Evolutionary conservation across 1,284 basidiomycete genomes (phyloP), one percentile per base, ranked within the genome.

Genomic region (Pisolithus thermaeus): DNA sequence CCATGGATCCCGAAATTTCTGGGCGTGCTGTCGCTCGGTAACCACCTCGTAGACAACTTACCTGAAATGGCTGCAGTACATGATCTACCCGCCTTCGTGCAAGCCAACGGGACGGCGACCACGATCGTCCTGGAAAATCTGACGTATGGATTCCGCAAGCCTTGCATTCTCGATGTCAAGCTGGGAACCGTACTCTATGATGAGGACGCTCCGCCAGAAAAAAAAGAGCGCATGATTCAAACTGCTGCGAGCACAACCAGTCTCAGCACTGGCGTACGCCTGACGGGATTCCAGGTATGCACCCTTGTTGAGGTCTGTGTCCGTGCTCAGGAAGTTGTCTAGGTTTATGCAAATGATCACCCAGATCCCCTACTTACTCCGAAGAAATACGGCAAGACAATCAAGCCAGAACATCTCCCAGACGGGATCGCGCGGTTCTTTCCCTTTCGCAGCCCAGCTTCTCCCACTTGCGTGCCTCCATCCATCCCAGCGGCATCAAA

Each of bases 111-210:
- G 1, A 46, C 47, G 7, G 27, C 32, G n/a, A 14, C 23, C n/a
- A 84, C 78, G 54, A 73, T 97, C 52, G 92, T 97, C 23, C 70
- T 98, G 5, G 87, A 95, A 70, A 97, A 98, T 65, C 72, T 96
- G 7, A 73, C 87, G 1, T 70, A 84, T 58, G 65, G 77, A 0
- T 97, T 93, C 71, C 61, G 69, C 25, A 85, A 83, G 65, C 93
- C 95, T 2, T 92, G 89, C 61, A 83, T 97, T 49, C 74, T 97
- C 23, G 96, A 98, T 65, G 76, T 93, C 67, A 98, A 97, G 69
- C 84, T 98, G 20, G 95, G 95, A 1, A 93, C 88, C 0, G 76
- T 89, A 7, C 77, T 30, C 30, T 30, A 30, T 30, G 9, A 30
- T 30, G 30, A 11, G 9, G 9, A 30, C 9, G 30, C 11, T 2